Base-by-base conservation (phyloP, 2,329 filamentous ascomycete species). In the Penicillium sp. region DNA sequence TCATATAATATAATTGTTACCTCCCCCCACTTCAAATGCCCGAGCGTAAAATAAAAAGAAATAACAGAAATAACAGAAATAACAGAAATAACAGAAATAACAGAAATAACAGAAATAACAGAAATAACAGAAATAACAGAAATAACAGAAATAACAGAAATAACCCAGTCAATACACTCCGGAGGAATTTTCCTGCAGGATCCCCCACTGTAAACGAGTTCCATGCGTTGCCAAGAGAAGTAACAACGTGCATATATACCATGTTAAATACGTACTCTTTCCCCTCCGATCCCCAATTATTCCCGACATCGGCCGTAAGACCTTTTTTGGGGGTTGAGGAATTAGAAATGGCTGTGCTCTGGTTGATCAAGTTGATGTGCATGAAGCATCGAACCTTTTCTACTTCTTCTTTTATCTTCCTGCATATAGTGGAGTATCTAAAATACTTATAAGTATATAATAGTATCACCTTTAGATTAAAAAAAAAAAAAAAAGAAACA, bases 231-330 rank as follows among this genome's bases (percentile, higher is more conserved):
- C 49, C 49, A 57, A 57, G 55, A 17, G 35, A 19, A 29, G 36
- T 48, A 13, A 42, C 44, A 53, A 47, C 33, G 12, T 45, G 29
- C 13, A 39, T 31, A 19, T 31, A 47, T 36, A 49, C 31, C 43
- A 5, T 7, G 13, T 15, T 21, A n/a, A 6, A 12, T 27, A 43
- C n/a, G 36, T 10, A 21, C 19, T 13, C 29, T 13, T 31, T 31
- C 29, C 29, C 29, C n/a, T 31, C 43, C n/a, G 27, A 21, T 45
- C n/a, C 15, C 23, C 48, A 41, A 29, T 55, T 21, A 39, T 58
- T 50, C 49, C 55, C 55, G 55, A 57, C 55, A 57, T 57, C 55
- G 55, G 55, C 49, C 17, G 27, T 53, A 53, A 48, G 45, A 15
- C n/a, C 27, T 47, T 35, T 15, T 43, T 23, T 36, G 49, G 38